Evolutionary conservation across 805 yeast genomes (phyloP).

Genomic region (Wickerhamiella brachini): DNA sequence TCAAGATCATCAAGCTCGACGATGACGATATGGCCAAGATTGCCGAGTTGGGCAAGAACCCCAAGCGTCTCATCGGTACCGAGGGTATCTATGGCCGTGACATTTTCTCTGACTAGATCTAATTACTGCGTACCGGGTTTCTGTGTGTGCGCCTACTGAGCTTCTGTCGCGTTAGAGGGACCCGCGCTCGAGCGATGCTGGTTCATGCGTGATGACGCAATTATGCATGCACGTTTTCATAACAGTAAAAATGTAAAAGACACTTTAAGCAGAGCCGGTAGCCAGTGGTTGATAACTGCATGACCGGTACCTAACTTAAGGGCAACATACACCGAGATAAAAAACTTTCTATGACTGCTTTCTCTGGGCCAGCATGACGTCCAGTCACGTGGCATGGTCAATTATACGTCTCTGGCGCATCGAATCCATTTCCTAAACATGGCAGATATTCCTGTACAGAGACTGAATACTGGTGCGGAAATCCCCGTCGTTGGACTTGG

Average conservation of each 20-base stretch:
- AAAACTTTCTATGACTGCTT: too few species aligned
- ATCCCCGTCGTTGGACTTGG: constrained; percentile 14
- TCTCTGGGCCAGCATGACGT: neutral
- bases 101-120: constrained; percentile 8
- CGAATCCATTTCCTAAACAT: neutral
- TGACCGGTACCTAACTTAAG: too few species aligned
- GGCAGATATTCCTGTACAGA: constrained; percentile 19
- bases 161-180: too few species aligned
- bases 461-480: constrained; percentile 11
- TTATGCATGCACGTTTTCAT: neutral
- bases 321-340: too few species aligned
- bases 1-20: constrained; percentile 28
- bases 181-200: neutral
- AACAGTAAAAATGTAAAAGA: too few species aligned
- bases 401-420: too few species aligned
- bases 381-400: neutral
- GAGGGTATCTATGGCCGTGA: constrained; percentile 10
- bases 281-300: too few species aligned
- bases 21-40: constrained; percentile 29
- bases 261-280: too few species aligned
- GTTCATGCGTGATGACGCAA: neutral
- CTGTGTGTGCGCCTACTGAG: too few species aligned
- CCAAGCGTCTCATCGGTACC: constrained; percentile 9
- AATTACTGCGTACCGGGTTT: too few species aligned
- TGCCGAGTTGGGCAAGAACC: constrained; percentile 18